Percentiles rank a stretch among this genome's conserved stretches.
phyloP scores from a whole-genome alignment of 2,329 filamentous ascomycete species.

The Onygenales sp. region DNA sequence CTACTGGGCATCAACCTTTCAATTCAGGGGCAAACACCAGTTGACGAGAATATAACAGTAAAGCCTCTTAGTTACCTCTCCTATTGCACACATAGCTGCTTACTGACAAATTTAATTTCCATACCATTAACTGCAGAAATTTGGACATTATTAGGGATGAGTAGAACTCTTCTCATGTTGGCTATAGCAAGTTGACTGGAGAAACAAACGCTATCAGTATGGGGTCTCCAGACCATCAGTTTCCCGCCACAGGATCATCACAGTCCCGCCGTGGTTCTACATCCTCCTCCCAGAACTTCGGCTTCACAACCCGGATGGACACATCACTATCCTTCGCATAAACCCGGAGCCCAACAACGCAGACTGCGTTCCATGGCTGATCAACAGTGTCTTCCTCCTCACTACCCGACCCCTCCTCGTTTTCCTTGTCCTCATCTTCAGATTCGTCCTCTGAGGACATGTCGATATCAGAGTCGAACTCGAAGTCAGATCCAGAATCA shows the following conservation, averaged over 20 bases:
- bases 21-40: no score
- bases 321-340: constrained; percentile 45
- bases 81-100: no score
- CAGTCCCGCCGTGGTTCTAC: constrained; percentile 33
- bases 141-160: neutral
- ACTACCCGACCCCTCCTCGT: constrained; percentile 8
- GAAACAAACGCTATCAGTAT: neutral
- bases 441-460: constrained; percentile 24
- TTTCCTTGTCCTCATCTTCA: constrained; percentile 4
- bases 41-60: no score
- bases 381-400: constrained; percentile 12
- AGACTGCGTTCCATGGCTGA: constrained; percentile 51
- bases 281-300: constrained; percentile 27
- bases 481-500: constrained; percentile 30
- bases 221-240: constrained; percentile 1
- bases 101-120: no score
- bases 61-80: no score
- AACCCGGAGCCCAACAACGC: constrained; percentile 50
- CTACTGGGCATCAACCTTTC: no score
- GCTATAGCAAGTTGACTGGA: neutral
- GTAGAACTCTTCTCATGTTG: neutral
- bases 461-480: constrained; percentile 35
- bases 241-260: constrained; percentile 28
- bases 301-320: constrained; percentile 43
- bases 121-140: no score